These are phyloP conservation scores for Peronospora farinosa DNA, from an alignment of 352 stramenopile genomes.

Conservation along the genomic window DNA sequence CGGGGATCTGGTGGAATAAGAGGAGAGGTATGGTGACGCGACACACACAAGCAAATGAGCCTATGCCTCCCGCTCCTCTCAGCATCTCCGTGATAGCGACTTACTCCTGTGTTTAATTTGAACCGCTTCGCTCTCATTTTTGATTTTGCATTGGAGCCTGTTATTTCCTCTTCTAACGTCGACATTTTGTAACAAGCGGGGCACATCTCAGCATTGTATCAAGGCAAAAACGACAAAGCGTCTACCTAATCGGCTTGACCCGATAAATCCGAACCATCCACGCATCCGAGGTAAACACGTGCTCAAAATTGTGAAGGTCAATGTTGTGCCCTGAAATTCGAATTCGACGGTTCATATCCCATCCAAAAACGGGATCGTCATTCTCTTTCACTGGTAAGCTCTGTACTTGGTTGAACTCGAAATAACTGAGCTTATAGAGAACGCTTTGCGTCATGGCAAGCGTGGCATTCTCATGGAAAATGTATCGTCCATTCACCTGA, in stretches of 20 bases:
- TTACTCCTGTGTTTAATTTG: slow-evolving; percentile 32
- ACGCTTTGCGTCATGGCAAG: slow-evolving; percentile 81
- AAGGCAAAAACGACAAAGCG: slow-evolving; percentile 7
- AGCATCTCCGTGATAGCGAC: slow-evolving; percentile 3
- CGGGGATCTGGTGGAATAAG: slow-evolving; percentile 4
- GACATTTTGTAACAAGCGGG: neutral
- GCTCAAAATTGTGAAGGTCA: slow-evolving; percentile 78
- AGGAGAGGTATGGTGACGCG: slow-evolving; percentile 1
- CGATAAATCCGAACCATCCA: slow-evolving; percentile 92
- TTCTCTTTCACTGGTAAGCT: slow-evolving; percentile 14
- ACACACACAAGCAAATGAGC: slow-evolving; percentile 3
- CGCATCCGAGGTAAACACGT: slow-evolving; percentile 88
- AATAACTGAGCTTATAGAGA: slow-evolving; percentile 90
- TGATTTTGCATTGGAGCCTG: neutral
- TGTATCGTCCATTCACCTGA: slow-evolving; percentile 56
- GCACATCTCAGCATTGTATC: neutral
- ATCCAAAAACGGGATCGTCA: slow-evolving; percentile 32
- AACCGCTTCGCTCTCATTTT: slow-evolving; percentile 5
- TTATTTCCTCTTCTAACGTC: neutral
- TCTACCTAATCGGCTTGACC: slow-evolving; percentile 43
- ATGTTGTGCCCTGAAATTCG: slow-evolving; percentile 59
- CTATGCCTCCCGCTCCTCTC: slow-evolving; percentile 1
- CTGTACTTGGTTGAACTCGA: slow-evolving; percentile 55
- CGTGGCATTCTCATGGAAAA: slow-evolving; percentile 67
- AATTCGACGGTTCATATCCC: slow-evolving; percentile 65